These are phyloP conservation scores for Triangularia verruculosa DNA, from an alignment of 2,329 filamentous ascomycete species.

Conservation along the genomic window DNA sequence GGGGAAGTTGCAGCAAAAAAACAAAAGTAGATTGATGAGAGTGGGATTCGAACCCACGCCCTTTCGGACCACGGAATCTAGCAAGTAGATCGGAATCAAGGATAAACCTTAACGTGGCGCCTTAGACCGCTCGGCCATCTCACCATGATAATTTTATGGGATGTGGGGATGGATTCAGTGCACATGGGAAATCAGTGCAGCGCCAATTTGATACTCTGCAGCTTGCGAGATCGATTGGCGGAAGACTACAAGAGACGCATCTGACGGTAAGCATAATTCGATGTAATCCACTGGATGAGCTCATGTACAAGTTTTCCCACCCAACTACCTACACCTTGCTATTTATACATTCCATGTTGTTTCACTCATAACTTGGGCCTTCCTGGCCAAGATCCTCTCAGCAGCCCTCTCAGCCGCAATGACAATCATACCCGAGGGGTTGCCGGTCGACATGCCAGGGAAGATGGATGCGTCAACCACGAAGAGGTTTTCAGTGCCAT, in stretches of 20 bases:
- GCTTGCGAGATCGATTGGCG: too few relatives aligned
- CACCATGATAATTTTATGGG: background rate
- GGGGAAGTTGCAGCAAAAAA: background rate
- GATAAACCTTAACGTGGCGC: constrained; percentile 9
- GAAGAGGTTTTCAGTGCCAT: constrained; percentile 65
- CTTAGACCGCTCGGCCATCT: constrained; percentile 12
- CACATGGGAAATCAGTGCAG: background rate
- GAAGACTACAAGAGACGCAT: too few relatives aligned
- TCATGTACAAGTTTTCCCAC: background rate
- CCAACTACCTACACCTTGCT: background rate
- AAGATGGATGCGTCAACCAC: constrained; percentile 68
- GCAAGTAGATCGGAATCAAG: background rate
- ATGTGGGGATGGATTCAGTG: background rate
- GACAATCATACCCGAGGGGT: constrained; percentile 65
- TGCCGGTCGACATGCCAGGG: constrained; percentile 65
- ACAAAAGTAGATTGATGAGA: constrained; percentile 1
- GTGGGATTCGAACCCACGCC: constrained; percentile 12
- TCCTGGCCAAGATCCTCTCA: constrained; percentile 46
- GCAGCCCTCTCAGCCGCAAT: constrained; percentile 61
- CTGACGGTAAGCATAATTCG: too few relatives aligned
- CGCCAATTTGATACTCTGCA: too few relatives aligned
- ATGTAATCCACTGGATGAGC: background rate
- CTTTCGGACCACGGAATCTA: constrained; percentile 11
- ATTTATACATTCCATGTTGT: background rate
- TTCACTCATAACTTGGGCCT: background rate